Percentiles rank a stretch among this genome's conserved stretches.
Conservation (phyloP, 176 grass and related monocot species). For the Raddia distichophylla region DNA sequence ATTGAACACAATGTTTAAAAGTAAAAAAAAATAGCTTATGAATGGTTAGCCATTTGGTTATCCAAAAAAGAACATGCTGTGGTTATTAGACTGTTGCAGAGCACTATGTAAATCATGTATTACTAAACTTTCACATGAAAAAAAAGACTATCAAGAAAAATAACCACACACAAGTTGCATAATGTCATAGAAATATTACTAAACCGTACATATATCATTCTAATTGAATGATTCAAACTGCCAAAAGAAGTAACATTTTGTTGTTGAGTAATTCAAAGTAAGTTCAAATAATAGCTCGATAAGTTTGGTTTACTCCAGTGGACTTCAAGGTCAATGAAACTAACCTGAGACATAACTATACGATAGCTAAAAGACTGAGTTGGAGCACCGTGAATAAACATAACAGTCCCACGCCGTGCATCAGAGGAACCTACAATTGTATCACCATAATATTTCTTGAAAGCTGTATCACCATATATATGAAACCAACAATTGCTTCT, state of each 20-base stretch:
- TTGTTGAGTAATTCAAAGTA: neutral
- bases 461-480: constrained; percentile 23
- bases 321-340: constrained; percentile 16
- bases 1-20: constrained; percentile 27
- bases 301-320: neutral
- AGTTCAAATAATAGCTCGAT: neutral
- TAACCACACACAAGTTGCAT: neutral
- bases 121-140: neutral
- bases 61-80: neutral
- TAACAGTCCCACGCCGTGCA: constrained; percentile 64
- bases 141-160: neutral
- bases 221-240: neutral
- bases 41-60: constrained; percentile 8
- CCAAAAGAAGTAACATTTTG: neutral
- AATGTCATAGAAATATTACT: neutral
- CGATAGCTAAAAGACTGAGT: constrained; percentile 93
- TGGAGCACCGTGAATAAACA: constrained; percentile 96
- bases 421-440: constrained; percentile 59
- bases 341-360: constrained; percentile 87
- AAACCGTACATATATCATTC: neutral
- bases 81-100: neutral
- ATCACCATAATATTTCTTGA: neutral
- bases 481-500: constrained; percentile 17
- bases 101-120: neutral
- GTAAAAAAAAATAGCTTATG: neutral